phyloP scores from a whole-genome alignment of 2,329 filamentous ascomycete species.

The Hawksworthiomyces lignivorus region DNA sequence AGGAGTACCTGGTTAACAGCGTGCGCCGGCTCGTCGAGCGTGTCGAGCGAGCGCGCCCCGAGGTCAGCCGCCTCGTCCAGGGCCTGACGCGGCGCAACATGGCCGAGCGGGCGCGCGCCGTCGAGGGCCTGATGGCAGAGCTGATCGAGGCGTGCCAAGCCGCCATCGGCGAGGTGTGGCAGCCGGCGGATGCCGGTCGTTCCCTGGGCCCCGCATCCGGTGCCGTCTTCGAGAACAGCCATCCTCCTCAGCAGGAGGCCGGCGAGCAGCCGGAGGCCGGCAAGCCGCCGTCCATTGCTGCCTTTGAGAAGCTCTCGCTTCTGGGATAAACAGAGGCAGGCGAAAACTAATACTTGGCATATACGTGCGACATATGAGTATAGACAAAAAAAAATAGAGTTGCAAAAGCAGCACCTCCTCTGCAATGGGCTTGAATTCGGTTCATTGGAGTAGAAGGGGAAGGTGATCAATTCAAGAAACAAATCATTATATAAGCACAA shows the following conservation, averaged over 20 bases:
- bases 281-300: slow-evolving; percentile 41
- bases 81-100: slow-evolving; percentile 73
- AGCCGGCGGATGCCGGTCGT: slow-evolving; percentile 19
- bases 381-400: too few relatives aligned
- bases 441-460: too few relatives aligned
- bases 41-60: slow-evolving; percentile 63
- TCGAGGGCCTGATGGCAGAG: slow-evolving; percentile 66
- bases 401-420: too few relatives aligned
- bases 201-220: too few relatives aligned
- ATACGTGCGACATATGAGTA: too few relatives aligned
- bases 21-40: slow-evolving; percentile 76
- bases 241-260: neutral
- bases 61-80: slow-evolving; percentile 67
- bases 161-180: slow-evolving; percentile 63
- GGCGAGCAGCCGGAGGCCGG: slow-evolving; percentile 36
- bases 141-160: slow-evolving; percentile 62
- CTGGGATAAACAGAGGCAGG: too few relatives aligned
- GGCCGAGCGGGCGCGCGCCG: slow-evolving; percentile 75
- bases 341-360: too few relatives aligned
- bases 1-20: slow-evolving; percentile 90
- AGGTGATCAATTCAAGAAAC: too few relatives aligned
- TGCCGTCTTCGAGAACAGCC: too few relatives aligned
- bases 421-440: too few relatives aligned
- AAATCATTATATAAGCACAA: too few relatives aligned
- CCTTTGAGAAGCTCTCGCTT: slow-evolving; percentile 42